Conservation (phyloP, 495 filamentous ascomycete species). For the Lasiosphaeria ovina region DNA sequence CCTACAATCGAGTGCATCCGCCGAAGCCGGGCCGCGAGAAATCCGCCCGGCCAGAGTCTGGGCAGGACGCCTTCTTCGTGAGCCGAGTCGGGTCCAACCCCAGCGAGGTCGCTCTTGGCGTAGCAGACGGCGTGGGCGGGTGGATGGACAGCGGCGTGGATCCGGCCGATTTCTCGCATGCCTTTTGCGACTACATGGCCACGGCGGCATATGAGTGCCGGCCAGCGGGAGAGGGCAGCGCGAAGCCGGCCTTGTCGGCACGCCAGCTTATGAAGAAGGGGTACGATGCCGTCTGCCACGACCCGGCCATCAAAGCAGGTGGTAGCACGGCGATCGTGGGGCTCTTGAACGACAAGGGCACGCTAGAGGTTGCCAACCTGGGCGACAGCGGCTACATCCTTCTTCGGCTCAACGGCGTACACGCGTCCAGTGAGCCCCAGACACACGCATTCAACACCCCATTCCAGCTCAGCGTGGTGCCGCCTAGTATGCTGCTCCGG, state of each 20-base stretch:
- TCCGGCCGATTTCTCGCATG: slow-evolving; percentile 91
- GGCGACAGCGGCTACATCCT: slow-evolving; percentile 96
- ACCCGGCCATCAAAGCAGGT: slow-evolving; percentile 70
- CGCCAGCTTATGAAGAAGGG: slow-evolving; percentile 74
- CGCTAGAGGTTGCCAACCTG: slow-evolving; percentile 85
- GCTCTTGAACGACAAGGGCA: slow-evolving; percentile 64
- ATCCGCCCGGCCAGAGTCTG: slow-evolving; percentile 67
- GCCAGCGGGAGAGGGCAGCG: slow-evolving; percentile 6
- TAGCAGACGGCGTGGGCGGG: slow-evolving; percentile 93
- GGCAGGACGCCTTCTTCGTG: slow-evolving; percentile 96
- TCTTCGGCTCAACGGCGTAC: slow-evolving; percentile 76
- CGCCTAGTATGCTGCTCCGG: slow-evolving; percentile 71
- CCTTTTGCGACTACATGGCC: slow-evolving; percentile 90
- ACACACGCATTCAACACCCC: slow-evolving; percentile 98
- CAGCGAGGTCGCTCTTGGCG: slow-evolving; percentile 68
- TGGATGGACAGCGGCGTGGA: slow-evolving; percentile 91
- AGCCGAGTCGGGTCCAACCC: slow-evolving; percentile 63
- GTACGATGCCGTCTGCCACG: slow-evolving; percentile 75
- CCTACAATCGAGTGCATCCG: slow-evolving; percentile 55
- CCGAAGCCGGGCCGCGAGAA: slow-evolving; percentile 46
- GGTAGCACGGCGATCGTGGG: slow-evolving; percentile 89
- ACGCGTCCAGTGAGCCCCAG: slow-evolving; percentile 77
- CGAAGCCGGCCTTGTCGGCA: slow-evolving; percentile 52
- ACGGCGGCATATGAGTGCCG: slow-evolving; percentile 57
- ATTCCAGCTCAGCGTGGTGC: slow-evolving; percentile 88